phyloP scores from a whole-genome alignment of 441 rosid genomes.

The Adansonia gregorii region DNA sequence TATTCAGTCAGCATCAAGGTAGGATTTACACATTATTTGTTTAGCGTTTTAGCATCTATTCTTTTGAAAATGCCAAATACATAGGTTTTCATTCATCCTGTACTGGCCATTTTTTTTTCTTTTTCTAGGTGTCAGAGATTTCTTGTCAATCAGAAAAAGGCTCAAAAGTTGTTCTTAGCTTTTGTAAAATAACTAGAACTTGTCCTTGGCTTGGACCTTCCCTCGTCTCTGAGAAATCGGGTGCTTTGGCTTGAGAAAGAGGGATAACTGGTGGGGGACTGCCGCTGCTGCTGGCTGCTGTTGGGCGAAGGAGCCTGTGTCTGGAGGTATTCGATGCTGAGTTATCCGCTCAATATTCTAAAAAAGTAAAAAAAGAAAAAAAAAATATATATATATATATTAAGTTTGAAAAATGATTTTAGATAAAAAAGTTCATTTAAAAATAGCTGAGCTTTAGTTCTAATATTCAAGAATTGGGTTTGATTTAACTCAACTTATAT shows the following conservation, averaged over 20 bases:
- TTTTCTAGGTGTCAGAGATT: neutral
- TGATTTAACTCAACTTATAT: no score
- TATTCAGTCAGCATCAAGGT: no score
- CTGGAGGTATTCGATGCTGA: neutral
- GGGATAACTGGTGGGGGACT: neutral
- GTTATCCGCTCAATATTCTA: no score
- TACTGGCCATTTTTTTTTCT: neutral
- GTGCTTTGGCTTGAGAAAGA: slow-evolving; percentile 13
- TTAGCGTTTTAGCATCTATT: neutral
- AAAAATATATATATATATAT: no score
- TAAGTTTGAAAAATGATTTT: no score
- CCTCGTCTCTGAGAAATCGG: neutral
- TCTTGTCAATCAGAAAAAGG: neutral
- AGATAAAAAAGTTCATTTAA: no score
- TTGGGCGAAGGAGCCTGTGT: neutral
- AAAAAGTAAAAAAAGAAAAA: no score
- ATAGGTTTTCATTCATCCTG: no score
- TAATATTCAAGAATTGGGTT: no score
- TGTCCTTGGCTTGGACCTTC: neutral
- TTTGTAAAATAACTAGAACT: neutral
- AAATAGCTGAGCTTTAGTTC: no score
- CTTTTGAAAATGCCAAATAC: no score
- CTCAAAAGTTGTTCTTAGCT: neutral
- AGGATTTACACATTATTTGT: neutral
- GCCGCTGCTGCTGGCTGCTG: neutral